Conservation (phyloP, 148 eudicot species). For the Amaranthus hypochondriacus region DNA sequence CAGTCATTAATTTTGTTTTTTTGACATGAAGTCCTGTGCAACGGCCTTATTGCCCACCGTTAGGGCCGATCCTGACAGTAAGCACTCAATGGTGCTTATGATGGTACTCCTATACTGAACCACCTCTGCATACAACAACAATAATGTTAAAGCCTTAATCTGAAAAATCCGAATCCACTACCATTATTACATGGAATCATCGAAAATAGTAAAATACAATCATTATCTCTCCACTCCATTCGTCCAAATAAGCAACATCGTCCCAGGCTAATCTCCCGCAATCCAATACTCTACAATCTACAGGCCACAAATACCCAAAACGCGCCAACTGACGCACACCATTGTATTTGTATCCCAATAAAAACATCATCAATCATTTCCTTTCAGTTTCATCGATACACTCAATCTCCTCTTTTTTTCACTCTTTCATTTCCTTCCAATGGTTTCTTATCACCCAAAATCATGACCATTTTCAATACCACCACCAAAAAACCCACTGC, state of each 20-base stretch:
- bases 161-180: no score
- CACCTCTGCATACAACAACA: no score
- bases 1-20: no score
- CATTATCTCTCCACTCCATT: neutral
- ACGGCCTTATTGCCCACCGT: no score
- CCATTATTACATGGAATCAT: no score
- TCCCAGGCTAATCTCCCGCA: slow-evolving; percentile 5
- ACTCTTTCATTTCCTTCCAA: neutral
- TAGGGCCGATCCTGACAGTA: no score
- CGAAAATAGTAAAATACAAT: no score
- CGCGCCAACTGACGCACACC: slow-evolving; percentile 8
- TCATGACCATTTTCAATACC: slow-evolving; percentile 30
- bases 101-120: no score
- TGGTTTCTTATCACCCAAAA: neutral
- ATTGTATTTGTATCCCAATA: neutral
- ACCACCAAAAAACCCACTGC: slow-evolving; percentile 29
- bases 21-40: no score
- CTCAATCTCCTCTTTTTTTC: neutral
- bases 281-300: slow-evolving; percentile 1
- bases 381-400: neutral
- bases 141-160: no score
- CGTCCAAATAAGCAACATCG: neutral
- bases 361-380: neutral
- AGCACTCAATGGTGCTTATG: no score
- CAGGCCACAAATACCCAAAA: neutral